A percentile compares a stretch with the other conserved stretches of the same genome.
Conservation (phyloP, 176 grass and related monocot species). For the Chloris gayana region DNA sequence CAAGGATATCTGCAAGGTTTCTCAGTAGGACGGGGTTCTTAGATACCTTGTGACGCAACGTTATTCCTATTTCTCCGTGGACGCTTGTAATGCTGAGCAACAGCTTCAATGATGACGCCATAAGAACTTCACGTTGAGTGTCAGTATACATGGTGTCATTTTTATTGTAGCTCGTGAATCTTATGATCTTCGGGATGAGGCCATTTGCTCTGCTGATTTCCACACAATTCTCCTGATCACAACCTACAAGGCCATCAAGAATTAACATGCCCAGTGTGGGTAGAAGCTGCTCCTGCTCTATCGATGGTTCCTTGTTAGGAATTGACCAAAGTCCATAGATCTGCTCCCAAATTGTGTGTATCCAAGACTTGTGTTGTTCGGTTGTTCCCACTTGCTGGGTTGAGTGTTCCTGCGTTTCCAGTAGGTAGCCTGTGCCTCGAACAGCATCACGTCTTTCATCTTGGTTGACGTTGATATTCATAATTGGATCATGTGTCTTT, state of each 20-base stretch:
- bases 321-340: not conserved
- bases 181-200: slow-evolving; percentile 12
- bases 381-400: not conserved
- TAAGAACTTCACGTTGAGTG: not conserved
- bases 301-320: not conserved
- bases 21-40: slow-evolving; percentile 28
- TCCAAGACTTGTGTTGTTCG: not conserved
- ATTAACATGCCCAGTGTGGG: slow-evolving; percentile 20
- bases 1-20: slow-evolving; percentile 3
- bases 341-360: not conserved
- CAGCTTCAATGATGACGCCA: slow-evolving; percentile 12
- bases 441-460: not conserved
- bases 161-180: not conserved
- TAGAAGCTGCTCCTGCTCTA: too few relatives aligned
- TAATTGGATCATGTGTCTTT: not conserved
- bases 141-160: not conserved
- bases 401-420: not conserved
- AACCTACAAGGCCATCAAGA: not conserved
- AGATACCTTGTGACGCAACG: not conserved
- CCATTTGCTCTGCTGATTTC: not conserved
- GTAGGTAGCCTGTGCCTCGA: not conserved
- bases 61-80: not conserved
- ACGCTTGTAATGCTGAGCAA: not conserved
- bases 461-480: not conserved
- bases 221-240: not conserved